Base-by-base conservation (phyloP, 1,139 yeast genomes). In the Kurtzmaniella natalensis region DNA sequence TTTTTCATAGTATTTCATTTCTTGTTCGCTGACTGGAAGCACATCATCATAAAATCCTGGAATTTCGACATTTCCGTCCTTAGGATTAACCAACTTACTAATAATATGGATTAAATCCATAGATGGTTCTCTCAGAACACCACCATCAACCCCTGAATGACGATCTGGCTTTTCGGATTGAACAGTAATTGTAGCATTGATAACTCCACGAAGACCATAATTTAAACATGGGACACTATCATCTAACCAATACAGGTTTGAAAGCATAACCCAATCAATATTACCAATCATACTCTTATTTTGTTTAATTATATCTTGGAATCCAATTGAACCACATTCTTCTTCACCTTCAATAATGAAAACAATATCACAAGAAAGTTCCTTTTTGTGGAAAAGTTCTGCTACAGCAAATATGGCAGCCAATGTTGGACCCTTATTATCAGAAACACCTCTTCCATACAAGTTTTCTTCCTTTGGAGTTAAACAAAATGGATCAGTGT, bases 121-220 rank as follows among this genome's bases (percentile, higher is more conserved):
- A 0, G 94, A 80, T 2, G 98, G 97, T 47, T 92, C 98, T 38
- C 83, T 71, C 46, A 78, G 76, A 7, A 83, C 81, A 39, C 97
- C 98, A 31, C 98, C 98, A 59, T 89, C 95, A 11, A 92, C 94
- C 41, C 98, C 98, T 0, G 96, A 87, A 51, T 92, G 26, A 41
- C 95, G 68, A 58, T 92, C 97, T 1, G 95, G 95, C 41, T 71
- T 72, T 39, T 77, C 87, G 33, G 89, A 79, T 35, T 67, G 64
- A 11, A 92, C 70, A 25, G 76, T 76, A 3, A 92, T 73, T n/a
- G 79, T 67, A 2, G 88, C 83, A 55, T 87, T 84, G 24, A 92
- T 70, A 5, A 89, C 92, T 29, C 98, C 98, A 51, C 98, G 73
- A 37, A 92, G 67, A 0, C 98, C 98, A 55, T 89, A 92, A 51